phyloP scores from a whole-genome alignment of 2,329 filamentous ascomycete genomes.

The Cyphellophora europaea region DNA sequence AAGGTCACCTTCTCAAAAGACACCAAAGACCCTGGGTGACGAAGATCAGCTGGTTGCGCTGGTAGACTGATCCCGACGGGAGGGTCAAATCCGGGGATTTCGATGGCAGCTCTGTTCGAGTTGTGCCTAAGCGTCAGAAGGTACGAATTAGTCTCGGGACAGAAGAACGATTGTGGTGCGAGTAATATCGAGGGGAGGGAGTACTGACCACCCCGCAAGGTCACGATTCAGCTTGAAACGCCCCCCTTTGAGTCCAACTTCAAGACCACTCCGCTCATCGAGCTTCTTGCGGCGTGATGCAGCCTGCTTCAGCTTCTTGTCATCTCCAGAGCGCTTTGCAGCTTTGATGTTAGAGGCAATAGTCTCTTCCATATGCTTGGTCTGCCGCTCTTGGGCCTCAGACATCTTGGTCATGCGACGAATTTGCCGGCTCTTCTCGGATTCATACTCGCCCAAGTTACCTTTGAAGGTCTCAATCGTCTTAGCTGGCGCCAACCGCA shows the following conservation, averaged over 20 bases:
- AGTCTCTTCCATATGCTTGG: constrained; percentile 68
- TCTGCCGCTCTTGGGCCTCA: constrained; percentile 72
- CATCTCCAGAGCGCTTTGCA: constrained; percentile 68
- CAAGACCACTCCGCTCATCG: constrained; percentile 69
- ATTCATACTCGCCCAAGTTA: constrained; percentile 62
- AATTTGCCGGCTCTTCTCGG: constrained; percentile 50
- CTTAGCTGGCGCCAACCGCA: constrained; percentile 52
- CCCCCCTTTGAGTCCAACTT: constrained; percentile 61
- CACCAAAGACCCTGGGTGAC: constrained; percentile 66
- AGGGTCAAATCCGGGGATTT: constrained; percentile 53
- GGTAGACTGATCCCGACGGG: constrained; percentile 12
- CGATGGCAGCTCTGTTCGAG: constrained; percentile 56
- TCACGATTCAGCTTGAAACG: constrained; percentile 77
- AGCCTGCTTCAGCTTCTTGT: constrained; percentile 78
- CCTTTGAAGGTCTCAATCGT: constrained; percentile 65
- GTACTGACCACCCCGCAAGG: constrained; percentile 55
- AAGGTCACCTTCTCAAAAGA: constrained; percentile 62
- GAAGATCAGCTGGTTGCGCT: constrained; percentile 43
- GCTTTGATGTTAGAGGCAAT: constrained; percentile 66
- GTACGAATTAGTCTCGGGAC: too few species aligned
- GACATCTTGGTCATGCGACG: constrained; percentile 65
- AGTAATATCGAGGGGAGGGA: too few species aligned
- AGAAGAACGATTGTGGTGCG: too few species aligned
- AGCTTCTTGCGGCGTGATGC: constrained; percentile 78
- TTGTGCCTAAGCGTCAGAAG: constrained; percentile 34